Evolutionary conservation across 1,139 yeast species (phyloP), one percentile per base, ranked within the genome.

Genomic region (Fermentozyma sake): DNA sequence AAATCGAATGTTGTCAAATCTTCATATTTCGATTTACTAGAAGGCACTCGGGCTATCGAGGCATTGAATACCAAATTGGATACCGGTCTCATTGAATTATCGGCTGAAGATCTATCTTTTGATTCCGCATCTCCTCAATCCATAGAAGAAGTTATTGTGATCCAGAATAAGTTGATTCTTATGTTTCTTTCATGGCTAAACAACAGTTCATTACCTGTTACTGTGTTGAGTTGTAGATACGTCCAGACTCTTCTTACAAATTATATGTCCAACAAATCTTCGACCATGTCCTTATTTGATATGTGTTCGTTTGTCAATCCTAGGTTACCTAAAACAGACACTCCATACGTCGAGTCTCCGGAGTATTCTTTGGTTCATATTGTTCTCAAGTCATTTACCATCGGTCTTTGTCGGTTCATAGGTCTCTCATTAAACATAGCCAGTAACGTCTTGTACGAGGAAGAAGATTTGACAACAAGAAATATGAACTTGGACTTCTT

Each of bases 21-120:
- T 3, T 62, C 70, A 0, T 48, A 53, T 20, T 80, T 80, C 50
- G 72, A 78, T 34, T 52, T 81, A 20, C 61, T 81, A 31, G 85
- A 79, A 42, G 89, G 89, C 0, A 79, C 93, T 0, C 72, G 84
- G 41, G 87, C 93, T 0, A 54, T 80, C 30, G 93, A 82, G 47
- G 68, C 76, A 5, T 55, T 68, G 31, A 81, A 80, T 43, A 56
- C 63, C n/a, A 69, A 68, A 34, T 53, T 82, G 24, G 93, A 82
- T 41, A 74, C 91, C 0, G 77, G 79, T 2, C 41, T 78, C 29
- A 67, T 81, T 8, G 36, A 54, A 12, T 47, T 77, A 18, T 40
- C 57, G 2, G 35, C 40, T 1, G 63, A 52, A 4, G 83, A 76
- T 27, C 24, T 58, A 6, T 24, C 37, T 0, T 71, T 66, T 39